phyloP scores from a whole-genome alignment of 306 rosid genomes.

The Pterocarpus santalinus region DNA sequence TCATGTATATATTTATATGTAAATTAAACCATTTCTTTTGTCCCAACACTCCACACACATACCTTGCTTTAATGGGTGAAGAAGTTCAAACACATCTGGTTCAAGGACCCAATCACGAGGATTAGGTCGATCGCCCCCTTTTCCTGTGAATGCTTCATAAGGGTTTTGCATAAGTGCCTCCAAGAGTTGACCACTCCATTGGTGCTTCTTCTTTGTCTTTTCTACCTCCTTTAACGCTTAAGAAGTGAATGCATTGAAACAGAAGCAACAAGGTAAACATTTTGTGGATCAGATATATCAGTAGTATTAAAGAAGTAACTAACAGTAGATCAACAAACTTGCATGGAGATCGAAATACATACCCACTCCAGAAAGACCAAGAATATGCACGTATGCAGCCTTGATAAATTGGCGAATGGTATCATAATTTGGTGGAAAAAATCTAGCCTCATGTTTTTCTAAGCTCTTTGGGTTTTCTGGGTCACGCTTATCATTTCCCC shows the following conservation, averaged over 20 bases:
- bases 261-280: no score
- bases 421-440: conserved; percentile 47
- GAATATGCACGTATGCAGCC: conserved; percentile 35
- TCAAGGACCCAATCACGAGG: not conserved
- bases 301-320: not conserved
- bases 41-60: no score
- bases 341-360: conserved; percentile 12
- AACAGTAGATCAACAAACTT: not conserved
- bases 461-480: conserved; percentile 2
- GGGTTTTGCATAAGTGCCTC: conserved; percentile 40
- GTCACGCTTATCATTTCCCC: not conserved
- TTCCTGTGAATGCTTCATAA: conserved; percentile 38
- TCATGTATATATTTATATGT: no score
- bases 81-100: no score
- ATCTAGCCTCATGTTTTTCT: not conserved
- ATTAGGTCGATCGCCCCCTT: conserved; percentile 35
- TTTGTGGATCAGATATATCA: no score
- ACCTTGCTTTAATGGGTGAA: no score
- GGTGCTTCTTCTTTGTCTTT: conserved; percentile 47
- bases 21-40: no score
- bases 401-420: conserved; percentile 43
- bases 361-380: conserved; percentile 48
- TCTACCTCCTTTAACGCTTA: conserved; percentile 41
- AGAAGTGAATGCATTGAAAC: not conserved
- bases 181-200: conserved; percentile 62